Percentiles rank a stretch among this genome's conserved stretches.
Evolutionary conservation across 2,329 filamentous ascomycete species (phyloP).

Genomic region (Ophiostoma novo-ulmi): DNA sequence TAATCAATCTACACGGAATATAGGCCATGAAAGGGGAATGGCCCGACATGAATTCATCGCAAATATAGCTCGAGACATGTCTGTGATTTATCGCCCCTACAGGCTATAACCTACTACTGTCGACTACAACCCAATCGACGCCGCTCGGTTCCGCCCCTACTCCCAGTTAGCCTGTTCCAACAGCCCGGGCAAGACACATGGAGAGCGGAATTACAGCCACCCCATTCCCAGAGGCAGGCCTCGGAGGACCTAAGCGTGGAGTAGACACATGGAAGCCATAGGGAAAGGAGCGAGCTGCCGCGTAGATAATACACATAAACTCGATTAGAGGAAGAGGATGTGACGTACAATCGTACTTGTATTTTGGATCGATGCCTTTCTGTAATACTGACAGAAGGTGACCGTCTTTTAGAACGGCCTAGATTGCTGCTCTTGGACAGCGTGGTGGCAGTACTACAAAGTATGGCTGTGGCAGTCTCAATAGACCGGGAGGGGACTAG

Average conservation of each 20-base stretch:
- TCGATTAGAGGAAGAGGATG: neutral
- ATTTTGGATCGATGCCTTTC: too few species aligned
- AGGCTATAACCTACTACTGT: neutral
- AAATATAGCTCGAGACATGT: neutral
- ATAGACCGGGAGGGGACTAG: neutral
- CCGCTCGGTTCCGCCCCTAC: constrained; percentile 10
- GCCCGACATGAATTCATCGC: neutral
- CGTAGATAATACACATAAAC: too few species aligned
- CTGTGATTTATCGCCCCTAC: neutral
- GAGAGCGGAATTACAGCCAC: neutral
- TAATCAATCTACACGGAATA: neutral
- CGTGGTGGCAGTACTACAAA: neutral
- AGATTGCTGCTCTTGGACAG: neutral
- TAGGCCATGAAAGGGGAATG: neutral
- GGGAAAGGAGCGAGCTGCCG: neutral
- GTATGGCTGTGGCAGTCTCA: neutral
- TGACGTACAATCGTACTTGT: neutral
- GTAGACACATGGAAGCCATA: too few species aligned
- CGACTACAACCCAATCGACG: neutral
- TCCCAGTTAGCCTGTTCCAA: constrained; percentile 5
- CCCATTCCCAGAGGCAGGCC: neutral
- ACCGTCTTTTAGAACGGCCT: neutral
- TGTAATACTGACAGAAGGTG: too few species aligned
- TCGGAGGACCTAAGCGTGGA: too few species aligned
- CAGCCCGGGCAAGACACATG: neutral